A percentile compares a stretch with the other conserved stretches of the same genome.
These are phyloP conservation scores for Verbascum thapsus DNA, from an alignment of 257 asterid species.

Conservation along the genomic window DNA sequence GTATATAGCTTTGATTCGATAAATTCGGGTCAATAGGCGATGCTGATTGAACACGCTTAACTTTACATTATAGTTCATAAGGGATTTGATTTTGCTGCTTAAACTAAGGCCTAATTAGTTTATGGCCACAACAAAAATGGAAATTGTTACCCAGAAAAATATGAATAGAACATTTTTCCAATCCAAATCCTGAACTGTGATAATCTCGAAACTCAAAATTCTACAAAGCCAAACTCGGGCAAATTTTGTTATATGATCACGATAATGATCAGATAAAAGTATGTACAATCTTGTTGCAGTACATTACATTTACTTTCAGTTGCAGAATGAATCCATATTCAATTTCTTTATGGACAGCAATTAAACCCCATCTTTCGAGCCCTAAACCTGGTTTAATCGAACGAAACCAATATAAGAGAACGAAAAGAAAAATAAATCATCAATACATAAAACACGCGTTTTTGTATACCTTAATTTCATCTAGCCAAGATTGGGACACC, in stretches of 20 bases:
- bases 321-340: background rate
- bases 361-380: constrained; percentile 12
- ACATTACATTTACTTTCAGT: no score
- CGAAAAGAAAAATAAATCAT: background rate
- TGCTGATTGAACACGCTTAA: no score
- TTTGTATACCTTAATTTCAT: constrained; percentile 19
- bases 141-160: no score
- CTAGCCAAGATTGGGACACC: constrained; percentile 64
- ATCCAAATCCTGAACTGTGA: no score
- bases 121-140: no score
- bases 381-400: constrained; percentile 22
- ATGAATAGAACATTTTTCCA: no score
- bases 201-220: background rate
- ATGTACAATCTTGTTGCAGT: constrained; percentile 5
- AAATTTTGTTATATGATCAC: background rate
- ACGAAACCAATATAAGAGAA: background rate
- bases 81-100: no score
- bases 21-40: no score
- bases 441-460: constrained; percentile 1
- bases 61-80: no score
- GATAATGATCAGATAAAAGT: background rate
- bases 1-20: no score
- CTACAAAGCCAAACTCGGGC: background rate
- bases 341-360: constrained; percentile 3
- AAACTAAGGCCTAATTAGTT: no score